Evolutionary conservation across 2,329 filamentous ascomycete species (phyloP).

Genomic region (Emergomyces pasteurianus): DNA sequence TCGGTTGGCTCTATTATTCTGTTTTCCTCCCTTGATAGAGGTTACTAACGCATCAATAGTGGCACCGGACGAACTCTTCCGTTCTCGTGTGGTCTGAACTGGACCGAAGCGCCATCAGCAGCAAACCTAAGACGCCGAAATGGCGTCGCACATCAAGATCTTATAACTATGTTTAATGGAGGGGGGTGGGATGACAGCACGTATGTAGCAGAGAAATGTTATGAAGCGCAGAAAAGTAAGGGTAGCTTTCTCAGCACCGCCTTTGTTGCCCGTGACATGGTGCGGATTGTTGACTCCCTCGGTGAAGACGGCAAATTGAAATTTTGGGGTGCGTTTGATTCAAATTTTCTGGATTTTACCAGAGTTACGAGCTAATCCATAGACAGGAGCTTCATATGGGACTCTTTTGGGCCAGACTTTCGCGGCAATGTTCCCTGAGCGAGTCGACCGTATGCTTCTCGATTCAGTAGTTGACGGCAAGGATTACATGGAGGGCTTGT

Average conservation of each 20-base stretch:
- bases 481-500: constrained; percentile 32
- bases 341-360: background rate
- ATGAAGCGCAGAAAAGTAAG: constrained; percentile 14
- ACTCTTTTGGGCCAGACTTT: constrained; percentile 21
- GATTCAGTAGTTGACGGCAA: constrained; percentile 27
- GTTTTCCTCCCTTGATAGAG: background rate
- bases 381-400: constrained; percentile 15
- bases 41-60: background rate
- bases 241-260: constrained; percentile 32
- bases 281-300: constrained; percentile 34
- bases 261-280: constrained; percentile 35
- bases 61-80: constrained; percentile 6
- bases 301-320: constrained; percentile 29
- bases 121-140: background rate
- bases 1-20: constrained; percentile 5
- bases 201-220: constrained; percentile 4
- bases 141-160: background rate
- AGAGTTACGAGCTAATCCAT: background rate
- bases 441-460: constrained; percentile 25
- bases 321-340: constrained; percentile 12
- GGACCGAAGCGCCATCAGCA: background rate
- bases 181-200: background rate
- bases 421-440: constrained; percentile 30
- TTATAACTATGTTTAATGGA: background rate
- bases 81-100: constrained; percentile 1